Conservation (phyloP, 2,329 filamentous ascomycete species). For the Aspergillus nomiae region DNA sequence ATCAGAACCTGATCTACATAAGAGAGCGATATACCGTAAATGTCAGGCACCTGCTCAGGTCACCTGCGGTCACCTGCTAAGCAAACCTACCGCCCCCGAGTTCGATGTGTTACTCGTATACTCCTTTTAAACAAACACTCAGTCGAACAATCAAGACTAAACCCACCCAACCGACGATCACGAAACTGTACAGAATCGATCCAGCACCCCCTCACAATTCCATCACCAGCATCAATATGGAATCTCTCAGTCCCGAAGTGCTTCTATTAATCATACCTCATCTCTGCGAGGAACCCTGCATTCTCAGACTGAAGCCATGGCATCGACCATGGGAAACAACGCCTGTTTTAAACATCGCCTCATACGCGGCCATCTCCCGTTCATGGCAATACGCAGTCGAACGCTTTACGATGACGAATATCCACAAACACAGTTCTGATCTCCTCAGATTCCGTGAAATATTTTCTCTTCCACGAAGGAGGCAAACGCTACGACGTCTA, state of each 20-base stretch:
- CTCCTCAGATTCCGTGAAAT: not conserved
- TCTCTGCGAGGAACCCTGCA: not conserved
- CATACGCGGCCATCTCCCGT: slow-evolving; percentile 7
- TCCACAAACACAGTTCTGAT: not conserved
- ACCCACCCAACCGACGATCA: not conserved
- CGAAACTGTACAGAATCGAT: too few species aligned
- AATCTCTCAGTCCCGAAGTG: slow-evolving; percentile 8
- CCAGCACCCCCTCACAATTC: too few species aligned
- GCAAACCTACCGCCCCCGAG: too few species aligned
- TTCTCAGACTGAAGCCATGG: not conserved
- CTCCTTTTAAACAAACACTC: too few species aligned
- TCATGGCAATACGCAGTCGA: slow-evolving; percentile 6
- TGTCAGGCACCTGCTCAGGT: too few species aligned
- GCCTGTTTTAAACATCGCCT: not conserved
- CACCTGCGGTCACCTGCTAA: too few species aligned
- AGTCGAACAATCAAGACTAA: not conserved
- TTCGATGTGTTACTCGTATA: too few species aligned
- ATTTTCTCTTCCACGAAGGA: not conserved
- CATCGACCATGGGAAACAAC: not conserved
- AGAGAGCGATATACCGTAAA: too few species aligned
- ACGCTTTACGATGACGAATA: not conserved
- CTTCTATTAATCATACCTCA: slow-evolving; percentile 1
- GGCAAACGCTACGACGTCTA: not conserved
- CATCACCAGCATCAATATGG: not conserved
- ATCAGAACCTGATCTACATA: too few species aligned